A percentile compares a stretch with the other conserved stretches of the same genome.
Conservation (phyloP, 176 grass and related monocot species). For the Musa beccarii region DNA sequence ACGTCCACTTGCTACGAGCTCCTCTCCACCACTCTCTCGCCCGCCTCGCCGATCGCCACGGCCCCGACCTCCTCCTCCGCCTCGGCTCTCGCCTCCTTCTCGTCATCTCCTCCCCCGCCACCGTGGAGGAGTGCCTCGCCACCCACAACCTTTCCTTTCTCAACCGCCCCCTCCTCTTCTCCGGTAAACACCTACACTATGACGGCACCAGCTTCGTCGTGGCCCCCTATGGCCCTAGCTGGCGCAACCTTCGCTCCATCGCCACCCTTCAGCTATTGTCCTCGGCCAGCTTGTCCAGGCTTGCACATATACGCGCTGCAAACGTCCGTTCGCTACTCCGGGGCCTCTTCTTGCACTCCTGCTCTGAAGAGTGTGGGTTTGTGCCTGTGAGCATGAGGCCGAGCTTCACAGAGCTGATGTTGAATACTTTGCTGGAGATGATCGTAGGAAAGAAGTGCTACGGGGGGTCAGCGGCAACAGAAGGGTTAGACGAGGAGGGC, state of each 20-base stretch:
- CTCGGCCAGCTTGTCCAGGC: slow-evolving; percentile 8
- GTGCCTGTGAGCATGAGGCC: background rate
- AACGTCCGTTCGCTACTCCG: too few relatives aligned
- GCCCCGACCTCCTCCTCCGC: slow-evolving; percentile 38
- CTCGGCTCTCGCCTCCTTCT: slow-evolving; percentile 41
- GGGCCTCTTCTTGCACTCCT: too few relatives aligned
- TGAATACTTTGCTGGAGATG: background rate
- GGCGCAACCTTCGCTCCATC: slow-evolving; percentile 51
- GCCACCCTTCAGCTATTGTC: slow-evolving; percentile 22
- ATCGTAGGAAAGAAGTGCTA: background rate
- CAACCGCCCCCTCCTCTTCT: slow-evolving; percentile 35
- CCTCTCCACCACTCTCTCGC: slow-evolving; percentile 47
- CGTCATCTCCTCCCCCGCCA: slow-evolving; percentile 35
- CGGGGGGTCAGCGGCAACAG: background rate
- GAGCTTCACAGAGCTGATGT: background rate
- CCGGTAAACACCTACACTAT: slow-evolving; percentile 28
- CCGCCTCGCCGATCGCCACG: slow-evolving; percentile 12
- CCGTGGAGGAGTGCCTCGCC: slow-evolving; percentile 58
- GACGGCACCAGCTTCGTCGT: slow-evolving; percentile 24
- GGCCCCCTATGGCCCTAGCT: slow-evolving; percentile 32
- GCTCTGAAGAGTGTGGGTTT: background rate
- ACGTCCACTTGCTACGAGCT: slow-evolving; percentile 55
- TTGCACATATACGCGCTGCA: too few relatives aligned
- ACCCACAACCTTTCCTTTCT: slow-evolving; percentile 36
- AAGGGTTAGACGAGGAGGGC: background rate